Evolutionary conservation across 345 rosid species (phyloP), one percentile per base, ranked within the genome.

Genomic region (Populus davidiana): DNA sequence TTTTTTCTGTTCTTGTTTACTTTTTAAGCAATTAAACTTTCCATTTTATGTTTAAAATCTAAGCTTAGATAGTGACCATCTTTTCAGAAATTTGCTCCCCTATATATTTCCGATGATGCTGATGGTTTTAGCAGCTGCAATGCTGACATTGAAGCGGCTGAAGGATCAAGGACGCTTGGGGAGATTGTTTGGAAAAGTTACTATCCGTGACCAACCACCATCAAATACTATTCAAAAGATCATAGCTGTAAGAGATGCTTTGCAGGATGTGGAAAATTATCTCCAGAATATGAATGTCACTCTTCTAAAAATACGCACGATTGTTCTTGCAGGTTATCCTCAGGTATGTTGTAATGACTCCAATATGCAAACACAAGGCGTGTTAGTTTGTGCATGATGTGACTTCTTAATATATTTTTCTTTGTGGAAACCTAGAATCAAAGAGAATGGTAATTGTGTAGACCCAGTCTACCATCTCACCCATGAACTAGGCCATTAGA

Each of bases 111-210:
- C 98, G 6, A 81, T 81, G 67, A 71, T 85, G 33, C 77, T 95
- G 85, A 86, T 90, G 77, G 83, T 89, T 74, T 83, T 91, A 82
- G 94, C 96, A 47, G 82, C 89, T 78, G 85, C 83, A 56, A 95
- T 95, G 98, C 89, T 95, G 69, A 92, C 93, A 17, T 80, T 95
- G 21, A 95, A 92, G 85, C 93, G 98, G 74, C 90, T 95, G 35
- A 90, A 89, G 86, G 86, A 88, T 82, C 99, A 95, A 88, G 98
- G 98, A 44, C 98, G 99, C 77, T 88, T 95, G 61, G 99, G 99
- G 70, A 92, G 96, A 85, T 88, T 79, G 43, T 95, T 92, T 74
- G 99, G 98, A 64, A 89, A 83, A 81, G 83, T 95, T 81, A 93
- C 93, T 2, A 91, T 95, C 74, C 86, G 84, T 76, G 98, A 95